phyloP scores from a whole-genome alignment of 192 early-diverging fungal species.

The Helicostylum pulchrum region DNA sequence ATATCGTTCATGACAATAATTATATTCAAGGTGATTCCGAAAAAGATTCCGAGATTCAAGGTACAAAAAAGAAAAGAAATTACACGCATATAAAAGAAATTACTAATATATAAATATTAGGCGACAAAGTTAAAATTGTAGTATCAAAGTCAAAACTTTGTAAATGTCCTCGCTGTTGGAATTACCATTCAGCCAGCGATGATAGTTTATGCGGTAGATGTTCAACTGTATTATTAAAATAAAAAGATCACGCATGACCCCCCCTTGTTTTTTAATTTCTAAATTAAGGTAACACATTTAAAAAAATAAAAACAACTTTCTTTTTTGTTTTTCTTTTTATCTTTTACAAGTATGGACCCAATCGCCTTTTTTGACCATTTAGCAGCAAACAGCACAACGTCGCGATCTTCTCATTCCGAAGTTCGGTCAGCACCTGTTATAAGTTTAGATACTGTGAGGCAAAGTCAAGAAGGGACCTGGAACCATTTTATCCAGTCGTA shows the following conservation, averaged over 20 bases:
- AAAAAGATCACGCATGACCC: neutral
- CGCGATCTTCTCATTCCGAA: constrained; percentile 5
- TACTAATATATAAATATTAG: neutral
- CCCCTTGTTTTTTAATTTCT: neutral
- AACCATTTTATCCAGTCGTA: neutral
- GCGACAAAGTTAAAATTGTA: constrained; percentile 30
- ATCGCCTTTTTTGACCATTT: constrained; percentile 11
- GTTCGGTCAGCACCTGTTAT: neutral
- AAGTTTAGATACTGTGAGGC: too few relatives aligned
- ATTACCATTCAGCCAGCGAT: constrained; percentile 46
- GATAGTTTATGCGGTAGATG: constrained; percentile 63
- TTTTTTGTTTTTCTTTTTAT: neutral
- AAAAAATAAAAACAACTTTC: neutral
- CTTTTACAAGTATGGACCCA: neutral
- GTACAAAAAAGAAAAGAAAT: constrained; percentile 15
- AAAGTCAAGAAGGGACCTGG: neutral
- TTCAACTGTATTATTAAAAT: constrained; percentile 17
- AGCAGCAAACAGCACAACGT: constrained; percentile 5
- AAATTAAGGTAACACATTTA: too few relatives aligned
- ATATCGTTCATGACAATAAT: constrained; percentile 13
- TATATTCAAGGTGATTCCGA: neutral
- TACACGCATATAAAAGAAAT: neutral
- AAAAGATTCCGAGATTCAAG: constrained; percentile 2
- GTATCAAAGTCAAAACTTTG: constrained; percentile 47
- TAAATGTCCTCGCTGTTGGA: constrained; percentile 84